Evolutionary conservation across 2,329 filamentous ascomycete species (phyloP), one percentile per base, ranked within the genome.

Genomic region (Lizonia empirigonia): DNA sequence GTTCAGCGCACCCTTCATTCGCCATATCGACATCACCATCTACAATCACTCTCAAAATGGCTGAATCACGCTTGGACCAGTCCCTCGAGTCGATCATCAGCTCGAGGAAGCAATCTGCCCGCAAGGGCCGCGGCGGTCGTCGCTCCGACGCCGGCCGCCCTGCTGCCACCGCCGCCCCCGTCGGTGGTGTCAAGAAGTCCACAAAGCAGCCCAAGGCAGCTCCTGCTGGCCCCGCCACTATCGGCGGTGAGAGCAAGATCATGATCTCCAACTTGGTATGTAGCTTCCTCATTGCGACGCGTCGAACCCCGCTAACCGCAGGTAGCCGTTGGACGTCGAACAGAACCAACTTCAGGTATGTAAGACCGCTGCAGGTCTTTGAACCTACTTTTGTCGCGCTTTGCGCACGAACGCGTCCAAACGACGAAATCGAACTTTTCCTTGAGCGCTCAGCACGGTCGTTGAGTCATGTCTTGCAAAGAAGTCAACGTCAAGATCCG

Each of bases 311-410:
- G 56, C 82, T 88, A 79, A 89, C 76, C 22, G 41, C 15, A 48
- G 13, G 26, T 64, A 97, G 91, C 94, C 94, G 76, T 87, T 88
- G 81, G 94, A 99, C 86, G 91, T 99, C 77, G 90, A 86, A 79
- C 93, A 97, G 84, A 81, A 80, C 80, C 90, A 95, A 87, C 95
- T 99, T 82, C 97, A 99, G 94, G 94, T 99, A 99, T 95, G 94
- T 99, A 91, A 91, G 85, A 68, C 64, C 88, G 82, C 87, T 63
- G 63, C 68, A 63, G 72, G 70, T 71, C 67, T 74, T 70, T 73
- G 67, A 72, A 66, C 74, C 74, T 74, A 64, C 53, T 62, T 58
- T 61, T 64, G 45, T 68, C 65, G 65, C 62, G 57, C 48, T 58
- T 59, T 59, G 60, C 64, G 61, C 66, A 63, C 64, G 53, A 63